Evolutionary conservation across 805 yeast species (phyloP), one percentile per base, ranked within the genome.

Genomic region (Ogataea polymorpha): DNA sequence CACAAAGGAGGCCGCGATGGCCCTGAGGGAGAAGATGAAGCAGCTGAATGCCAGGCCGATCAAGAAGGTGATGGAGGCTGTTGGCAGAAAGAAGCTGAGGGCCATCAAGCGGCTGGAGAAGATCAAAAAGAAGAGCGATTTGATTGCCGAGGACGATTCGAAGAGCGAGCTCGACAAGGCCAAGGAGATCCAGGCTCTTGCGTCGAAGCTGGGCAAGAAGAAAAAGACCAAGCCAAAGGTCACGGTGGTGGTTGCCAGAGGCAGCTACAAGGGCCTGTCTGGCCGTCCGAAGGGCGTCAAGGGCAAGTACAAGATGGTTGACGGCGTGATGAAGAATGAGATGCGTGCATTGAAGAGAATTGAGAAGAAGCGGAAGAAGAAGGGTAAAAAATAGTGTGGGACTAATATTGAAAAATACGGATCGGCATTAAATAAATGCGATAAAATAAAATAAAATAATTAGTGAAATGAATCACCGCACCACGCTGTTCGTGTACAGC

Each of bases 221-320:
- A 79, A 76, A 59, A 73, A 72, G 59, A 57, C 55, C 13, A 85
- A 79, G 61, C 96, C 96, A 18, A 81, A 84, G 74, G 87, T 88
- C 28, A 86, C 95, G 1, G 75, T 88, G 46, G 96, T 93, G 46
- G 89, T 80, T 53, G 98, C 99, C 8, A 68, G 71, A 36, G 98
- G 98, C 57, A 63, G 71, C 26, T 90, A 93, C 66, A 85, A 71
- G 63, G 96, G 96, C 44, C 68, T 90, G 38, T 72, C 86, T 53
- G 99, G 99, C 41, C 84, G 99, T 71, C 99, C 99, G 30, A 84
- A 79, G 68, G 99, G 99, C 63, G 80, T 93, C 53, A 88, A 82
- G 65, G 99, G 99, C 68, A 89, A 87, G 63, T 93, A 93, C 71
- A 93, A 87, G 82, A 93, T 93, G 99, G 98, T 93, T 54, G 99